Base-by-base conservation (phyloP, 345 rosid species). In the Odontarrhena argentea region DNA sequence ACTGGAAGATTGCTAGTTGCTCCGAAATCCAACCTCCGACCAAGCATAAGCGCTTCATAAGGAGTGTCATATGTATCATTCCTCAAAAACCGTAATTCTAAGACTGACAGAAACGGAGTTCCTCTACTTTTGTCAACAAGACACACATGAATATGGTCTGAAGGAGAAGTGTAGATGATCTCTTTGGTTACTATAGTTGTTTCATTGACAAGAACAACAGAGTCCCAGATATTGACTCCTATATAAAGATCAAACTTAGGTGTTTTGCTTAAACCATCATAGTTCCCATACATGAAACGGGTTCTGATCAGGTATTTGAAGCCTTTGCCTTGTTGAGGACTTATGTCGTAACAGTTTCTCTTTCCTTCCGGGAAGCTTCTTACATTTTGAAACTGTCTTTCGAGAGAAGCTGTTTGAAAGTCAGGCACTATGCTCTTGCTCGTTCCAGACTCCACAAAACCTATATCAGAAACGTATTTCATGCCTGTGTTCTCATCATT, bases 291-390 rank as follows among this genome's bases (percentile, higher is more conserved):
- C 41, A 24, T 0, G 49, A 73, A 79, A 18, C 63, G 59, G 6
- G 80, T 76, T 46, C 78, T 35, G 55, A 79, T 79, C 63, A 76
- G 28, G 42, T 79, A 79, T 22, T 25, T 68, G 38, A 48, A 61
- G 24, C 57, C 80, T 22, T 25, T 63, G 0, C 68, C 57, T 65
- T 64, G 24, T 6, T 7, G 35, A 64, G 76, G 48, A 36, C 45
- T 35, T 10, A 79, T 48, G 25, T 13, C 46, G 71, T 73, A 79
- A 47, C 80, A 76, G 71, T 70, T 74, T 74, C 68, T 74, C 4
- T 18, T 58, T 11, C 78, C 80, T 53, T 80, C 73, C 38, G 76
- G 78, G 67, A 80, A 80, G 57, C 62, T 70, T 47, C 78, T 51
- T 1, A 80, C 37, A 32, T 65, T 13, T 45, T 14, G 32, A 10